Evolutionary conservation across 768 basidiomycete species (phyloP).

Genomic region (Phaeotremella skinneri): DNA sequence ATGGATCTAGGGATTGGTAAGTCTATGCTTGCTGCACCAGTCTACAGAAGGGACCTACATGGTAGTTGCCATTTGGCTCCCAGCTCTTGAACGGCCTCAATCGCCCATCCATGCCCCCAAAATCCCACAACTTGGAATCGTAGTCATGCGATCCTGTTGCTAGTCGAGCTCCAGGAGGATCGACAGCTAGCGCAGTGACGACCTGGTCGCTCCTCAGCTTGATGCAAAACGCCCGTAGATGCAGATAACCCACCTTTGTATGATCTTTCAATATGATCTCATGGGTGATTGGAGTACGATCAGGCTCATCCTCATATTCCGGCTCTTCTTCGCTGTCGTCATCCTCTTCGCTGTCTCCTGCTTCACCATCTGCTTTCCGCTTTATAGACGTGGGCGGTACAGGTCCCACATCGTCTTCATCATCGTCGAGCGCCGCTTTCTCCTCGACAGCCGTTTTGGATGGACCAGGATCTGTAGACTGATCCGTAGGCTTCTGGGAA

Average conservation of each 20-base stretch:
- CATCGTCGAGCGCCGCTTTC: constrained; percentile 9
- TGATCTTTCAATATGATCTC: constrained; percentile 93
- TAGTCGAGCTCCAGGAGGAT: constrained; percentile 89
- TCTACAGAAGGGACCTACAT: constrained; percentile 57
- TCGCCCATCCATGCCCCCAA: constrained; percentile 90
- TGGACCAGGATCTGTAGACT: constrained; percentile 14
- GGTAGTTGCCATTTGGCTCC: constrained; percentile 90
- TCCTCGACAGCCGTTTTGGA: constrained; percentile 8
- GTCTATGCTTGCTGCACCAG: neutral
- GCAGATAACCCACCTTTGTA: constrained; percentile 60
- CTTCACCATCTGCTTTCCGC: constrained; percentile 21
- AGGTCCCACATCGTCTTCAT: constrained; percentile 23
- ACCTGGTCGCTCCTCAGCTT: constrained; percentile 54
- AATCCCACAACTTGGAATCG: constrained; percentile 98
- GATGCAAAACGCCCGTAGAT: neutral
- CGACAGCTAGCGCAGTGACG: constrained; percentile 83
- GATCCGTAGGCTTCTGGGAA: too few relatives aligned
- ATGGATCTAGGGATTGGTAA: constrained; percentile 63
- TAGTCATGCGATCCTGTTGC: constrained; percentile 94
- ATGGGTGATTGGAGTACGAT: constrained; percentile 80
- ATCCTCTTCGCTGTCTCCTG: constrained; percentile 47
- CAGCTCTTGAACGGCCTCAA: constrained; percentile 93
- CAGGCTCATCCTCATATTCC: constrained; percentile 45
- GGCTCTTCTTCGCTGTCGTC: constrained; percentile 52
- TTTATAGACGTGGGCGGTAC: constrained; percentile 14